Base-by-base conservation (phyloP, 2,329 filamentous ascomycete genomes). In the Monilinia fructicola region DNA sequence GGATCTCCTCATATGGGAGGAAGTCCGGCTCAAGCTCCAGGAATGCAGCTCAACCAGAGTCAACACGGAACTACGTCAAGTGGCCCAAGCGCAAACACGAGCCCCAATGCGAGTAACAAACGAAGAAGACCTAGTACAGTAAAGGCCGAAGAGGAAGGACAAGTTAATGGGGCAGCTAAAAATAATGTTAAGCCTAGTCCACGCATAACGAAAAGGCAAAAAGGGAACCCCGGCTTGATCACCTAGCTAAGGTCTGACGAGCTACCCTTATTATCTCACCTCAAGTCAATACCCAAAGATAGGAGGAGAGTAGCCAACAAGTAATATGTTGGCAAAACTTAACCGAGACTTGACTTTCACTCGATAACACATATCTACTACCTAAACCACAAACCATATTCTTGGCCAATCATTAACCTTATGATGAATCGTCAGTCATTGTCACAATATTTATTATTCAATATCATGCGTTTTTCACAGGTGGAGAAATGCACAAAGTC, bases 51-150 rank as follows among this genome's bases (percentile, higher is more conserved):
- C 68, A 87, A 90, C 75, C 85, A 86, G 70, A 89, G 87, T 74
- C 87, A 89, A 75, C 87, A 90, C 74, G 87, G 87, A 50, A 88
- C 87, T 42, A 86, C 80, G 75, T 89, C 87, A 12, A 87, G 85
- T 74, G 87, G 86, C 1, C 86, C 86, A 9, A 89, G 86, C 74
- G 86, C 87, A 66, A 90, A 89, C 77, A 90, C 87, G 6, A 77
- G 75, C 63, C 76, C 76, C 26, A 79, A 79, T 68, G 69, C 72
- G 40, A 76, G 72, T 68, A 78, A 76, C 68, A 79, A 79, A 69
- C 74, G 78, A 44, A 74, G 78, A 68, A 74, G 78, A 68, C 76
- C 78, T 31, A 79, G 78, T 69, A 74, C 73, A 55, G 75, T 78
- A 61, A 79, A 79, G 68, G 72, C 71, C n/a, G 76, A 78, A 71